Evolutionary conservation across 2,329 filamentous ascomycete species (phyloP).

Genomic region (Amphichorda felina): DNA sequence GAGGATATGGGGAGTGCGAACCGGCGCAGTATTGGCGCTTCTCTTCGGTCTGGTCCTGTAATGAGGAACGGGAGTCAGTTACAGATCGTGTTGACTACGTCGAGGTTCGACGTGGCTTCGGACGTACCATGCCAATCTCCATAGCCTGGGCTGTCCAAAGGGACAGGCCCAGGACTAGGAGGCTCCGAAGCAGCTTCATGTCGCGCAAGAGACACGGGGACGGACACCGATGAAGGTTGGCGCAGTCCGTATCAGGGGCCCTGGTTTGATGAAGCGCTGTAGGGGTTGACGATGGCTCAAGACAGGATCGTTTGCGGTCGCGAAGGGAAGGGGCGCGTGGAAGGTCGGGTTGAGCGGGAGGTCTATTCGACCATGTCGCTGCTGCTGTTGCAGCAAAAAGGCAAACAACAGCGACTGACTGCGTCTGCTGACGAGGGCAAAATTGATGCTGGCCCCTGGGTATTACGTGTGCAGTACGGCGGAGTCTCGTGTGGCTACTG

Average conservation of each 20-base stretch:
- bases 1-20: conserved; percentile 16
- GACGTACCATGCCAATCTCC: conserved; percentile 44
- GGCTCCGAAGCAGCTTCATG: conserved; percentile 44
- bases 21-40: conserved; percentile 71
- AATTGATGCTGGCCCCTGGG: too few relatives aligned
- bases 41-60: conserved; percentile 61
- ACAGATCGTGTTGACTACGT: not conserved
- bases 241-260: not conserved
- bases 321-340: too few relatives aligned
- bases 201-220: conserved; percentile 7
- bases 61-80: not conserved
- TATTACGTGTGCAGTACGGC: too few relatives aligned
- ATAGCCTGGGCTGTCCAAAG: conserved; percentile 40
- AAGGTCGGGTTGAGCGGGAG: too few relatives aligned
- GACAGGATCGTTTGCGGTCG: too few relatives aligned
- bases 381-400: too few relatives aligned
- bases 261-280: not conserved
- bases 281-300: too few relatives aligned
- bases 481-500: too few relatives aligned
- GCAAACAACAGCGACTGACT: too few relatives aligned
- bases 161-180: conserved; percentile 40
- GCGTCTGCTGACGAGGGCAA: too few relatives aligned
- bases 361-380: too few relatives aligned
- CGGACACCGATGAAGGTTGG: too few relatives aligned
- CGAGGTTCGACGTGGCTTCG: not conserved